Conservation (phyloP, 805 yeast genomes). For the Saccharomycopsis sp. region DNA sequence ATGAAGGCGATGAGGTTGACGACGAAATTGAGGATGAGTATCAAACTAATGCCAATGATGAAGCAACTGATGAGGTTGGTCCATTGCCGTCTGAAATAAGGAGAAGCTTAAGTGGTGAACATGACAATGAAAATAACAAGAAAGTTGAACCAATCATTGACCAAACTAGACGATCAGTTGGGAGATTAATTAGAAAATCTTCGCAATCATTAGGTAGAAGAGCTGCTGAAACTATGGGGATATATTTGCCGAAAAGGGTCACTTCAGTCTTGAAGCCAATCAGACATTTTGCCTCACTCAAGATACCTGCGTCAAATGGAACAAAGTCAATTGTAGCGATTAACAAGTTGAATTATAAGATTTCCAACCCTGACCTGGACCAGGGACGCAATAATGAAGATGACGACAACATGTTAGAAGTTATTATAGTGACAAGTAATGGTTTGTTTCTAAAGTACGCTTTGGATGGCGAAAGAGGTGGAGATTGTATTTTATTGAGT, state of each 20-base stretch:
- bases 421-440: slow-evolving; percentile 69
- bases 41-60: slow-evolving; percentile 4
- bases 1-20: slow-evolving; percentile 10
- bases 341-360: slow-evolving; percentile 10
- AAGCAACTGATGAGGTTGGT: neutral
- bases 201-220: slow-evolving; percentile 71
- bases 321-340: slow-evolving; percentile 45
- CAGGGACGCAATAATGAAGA: slow-evolving; percentile 27
- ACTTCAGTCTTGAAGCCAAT: slow-evolving; percentile 82
- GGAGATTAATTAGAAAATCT: slow-evolving; percentile 66
- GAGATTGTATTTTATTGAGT: slow-evolving; percentile 76
- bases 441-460: slow-evolving; percentile 80
- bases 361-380: slow-evolving; percentile 21
- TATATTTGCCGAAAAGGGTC: slow-evolving; percentile 73
- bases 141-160: slow-evolving; percentile 60
- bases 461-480: slow-evolving; percentile 82
- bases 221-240: slow-evolving; percentile 85
- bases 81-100: neutral
- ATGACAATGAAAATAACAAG: neutral
- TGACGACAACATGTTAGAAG: slow-evolving; percentile 33
- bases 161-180: slow-evolving; percentile 62
- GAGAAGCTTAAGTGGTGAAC: neutral
- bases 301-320: slow-evolving; percentile 49
- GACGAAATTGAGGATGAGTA: slow-evolving; percentile 11
- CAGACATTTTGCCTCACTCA: slow-evolving; percentile 85